These are phyloP conservation scores for Chrysoporthe puriensis DNA, from an alignment of 2,329 filamentous ascomycete genomes.

Conservation along the genomic window DNA sequence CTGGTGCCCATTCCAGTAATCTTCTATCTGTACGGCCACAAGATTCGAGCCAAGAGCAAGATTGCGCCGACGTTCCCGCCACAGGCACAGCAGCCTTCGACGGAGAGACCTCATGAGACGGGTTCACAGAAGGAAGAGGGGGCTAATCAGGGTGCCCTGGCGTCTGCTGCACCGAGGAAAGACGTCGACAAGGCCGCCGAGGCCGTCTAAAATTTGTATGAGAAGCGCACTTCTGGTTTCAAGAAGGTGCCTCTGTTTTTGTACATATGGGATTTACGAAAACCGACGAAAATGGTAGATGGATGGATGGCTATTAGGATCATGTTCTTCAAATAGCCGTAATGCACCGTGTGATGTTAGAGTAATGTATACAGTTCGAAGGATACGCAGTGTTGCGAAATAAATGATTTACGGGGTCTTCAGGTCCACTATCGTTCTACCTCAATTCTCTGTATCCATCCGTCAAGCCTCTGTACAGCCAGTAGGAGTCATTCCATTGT, in stretches of 20 bases:
- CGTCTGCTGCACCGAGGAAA: conserved; percentile 25
- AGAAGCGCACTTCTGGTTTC: no score
- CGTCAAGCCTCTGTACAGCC: no score
- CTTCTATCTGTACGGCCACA: conserved; percentile 64
- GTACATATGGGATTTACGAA: no score
- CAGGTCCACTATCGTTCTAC: background rate
- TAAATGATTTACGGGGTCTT: background rate
- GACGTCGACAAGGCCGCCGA: conserved; percentile 32
- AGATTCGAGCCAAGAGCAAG: conserved; percentile 57
- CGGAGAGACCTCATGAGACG: conserved; percentile 7
- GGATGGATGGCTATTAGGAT: background rate
- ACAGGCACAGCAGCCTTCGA: conserved; percentile 23
- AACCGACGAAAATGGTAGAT: background rate
- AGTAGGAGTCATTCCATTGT: no score
- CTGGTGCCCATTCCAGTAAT: conserved; percentile 66
- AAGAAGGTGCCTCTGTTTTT: no score
- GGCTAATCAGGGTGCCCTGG: conserved; percentile 24
- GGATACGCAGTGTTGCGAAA: background rate
- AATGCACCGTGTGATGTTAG: background rate
- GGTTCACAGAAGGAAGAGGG: conserved; percentile 21
- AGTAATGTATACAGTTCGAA: background rate
- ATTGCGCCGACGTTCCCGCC: conserved; percentile 55
- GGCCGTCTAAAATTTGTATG: conserved; percentile 29
- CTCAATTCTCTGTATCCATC: no score
- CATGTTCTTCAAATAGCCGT: no score